Evolutionary conservation across 768 basidiomycete genomes (phyloP).

Genomic region (Kwoniella sp.): DNA sequence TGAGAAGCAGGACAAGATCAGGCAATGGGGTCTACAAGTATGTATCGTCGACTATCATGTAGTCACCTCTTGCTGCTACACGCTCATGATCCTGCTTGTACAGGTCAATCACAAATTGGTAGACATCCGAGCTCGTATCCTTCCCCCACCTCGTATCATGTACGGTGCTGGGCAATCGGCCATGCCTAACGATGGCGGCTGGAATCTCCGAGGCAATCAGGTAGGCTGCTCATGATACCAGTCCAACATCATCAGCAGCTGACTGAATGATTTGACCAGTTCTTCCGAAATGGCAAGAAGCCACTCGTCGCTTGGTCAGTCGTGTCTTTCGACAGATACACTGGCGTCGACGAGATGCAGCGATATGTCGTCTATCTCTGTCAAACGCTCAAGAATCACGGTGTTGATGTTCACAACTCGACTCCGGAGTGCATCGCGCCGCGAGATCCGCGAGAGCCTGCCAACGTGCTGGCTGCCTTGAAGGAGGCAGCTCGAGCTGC

Average conservation of each 20-base stretch:
- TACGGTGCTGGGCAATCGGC: slow-evolving; percentile 34
- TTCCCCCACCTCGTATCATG: slow-evolving; percentile 41
- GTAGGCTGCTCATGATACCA: slow-evolving; percentile 22
- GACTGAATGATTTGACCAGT: slow-evolving; percentile 17
- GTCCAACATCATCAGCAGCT: not conserved
- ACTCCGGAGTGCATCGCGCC: slow-evolving; percentile 41
- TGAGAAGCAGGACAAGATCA: slow-evolving; percentile 44
- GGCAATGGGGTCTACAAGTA: slow-evolving; percentile 52
- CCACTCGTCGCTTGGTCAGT: slow-evolving; percentile 51
- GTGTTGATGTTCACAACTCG: slow-evolving; percentile 37
- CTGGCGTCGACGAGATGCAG: slow-evolving; percentile 38
- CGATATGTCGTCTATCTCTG: slow-evolving; percentile 41
- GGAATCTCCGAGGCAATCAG: slow-evolving; percentile 50
- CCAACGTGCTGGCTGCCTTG: slow-evolving; percentile 22
- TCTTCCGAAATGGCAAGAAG: slow-evolving; percentile 35
- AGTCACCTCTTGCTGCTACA: not conserved
- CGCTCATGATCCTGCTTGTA: not conserved
- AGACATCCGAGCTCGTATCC: slow-evolving; percentile 46
- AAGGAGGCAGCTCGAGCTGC: slow-evolving; percentile 42
- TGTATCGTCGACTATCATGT: not conserved
- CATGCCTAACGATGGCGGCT: slow-evolving; percentile 39
- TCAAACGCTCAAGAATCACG: slow-evolving; percentile 28
- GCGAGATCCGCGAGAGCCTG: slow-evolving; percentile 28
- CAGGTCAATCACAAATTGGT: slow-evolving; percentile 45
- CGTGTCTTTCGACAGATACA: slow-evolving; percentile 46